A percentile compares a stretch with the other conserved stretches of the same genome.
Conservation (phyloP, 1,284 basidiomycete genomes). For the Malassezia caprae region DNA sequence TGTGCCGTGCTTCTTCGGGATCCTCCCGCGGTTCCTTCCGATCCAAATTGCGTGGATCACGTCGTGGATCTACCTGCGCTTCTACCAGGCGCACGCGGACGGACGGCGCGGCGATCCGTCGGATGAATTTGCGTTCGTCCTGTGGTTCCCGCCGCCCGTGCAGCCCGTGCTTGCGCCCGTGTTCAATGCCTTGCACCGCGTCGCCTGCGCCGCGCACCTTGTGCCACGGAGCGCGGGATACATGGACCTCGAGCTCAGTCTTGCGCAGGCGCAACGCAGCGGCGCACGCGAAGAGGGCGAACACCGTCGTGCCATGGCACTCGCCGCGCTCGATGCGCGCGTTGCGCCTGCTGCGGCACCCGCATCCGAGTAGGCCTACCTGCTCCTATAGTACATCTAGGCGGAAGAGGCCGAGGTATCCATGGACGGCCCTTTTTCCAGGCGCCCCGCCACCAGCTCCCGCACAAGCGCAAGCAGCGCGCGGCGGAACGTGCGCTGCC, state of each 20-base stretch:
- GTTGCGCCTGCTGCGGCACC: constrained; percentile 51
- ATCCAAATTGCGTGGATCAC: constrained; percentile 95
- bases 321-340: constrained; percentile 89
- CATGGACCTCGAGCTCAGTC: constrained; percentile 48
- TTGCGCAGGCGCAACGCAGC: constrained; percentile 51
- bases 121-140: constrained; percentile 89
- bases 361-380: not conserved
- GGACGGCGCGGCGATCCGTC: constrained; percentile 68
- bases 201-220: constrained; percentile 58
- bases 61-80: constrained; percentile 85
- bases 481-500: constrained; percentile 5
- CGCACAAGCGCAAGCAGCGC: constrained; percentile 5
- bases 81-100: constrained; percentile 73
- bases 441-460: constrained; percentile 5
- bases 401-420: not conserved
- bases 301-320: constrained; percentile 65
- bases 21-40: constrained; percentile 84
- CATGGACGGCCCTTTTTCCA: not conserved
- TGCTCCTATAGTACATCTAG: not conserved
- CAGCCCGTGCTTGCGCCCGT: constrained; percentile 57
- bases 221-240: constrained; percentile 54
- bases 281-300: constrained; percentile 35
- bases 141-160: constrained; percentile 84
- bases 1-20: constrained; percentile 73
- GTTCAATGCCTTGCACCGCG: constrained; percentile 60